Percentiles rank a stretch among this genome's conserved stretches.
phyloP scores from a whole-genome alignment of 2,329 filamentous ascomycete genomes.

The Aspergillaceae sp. region DNA sequence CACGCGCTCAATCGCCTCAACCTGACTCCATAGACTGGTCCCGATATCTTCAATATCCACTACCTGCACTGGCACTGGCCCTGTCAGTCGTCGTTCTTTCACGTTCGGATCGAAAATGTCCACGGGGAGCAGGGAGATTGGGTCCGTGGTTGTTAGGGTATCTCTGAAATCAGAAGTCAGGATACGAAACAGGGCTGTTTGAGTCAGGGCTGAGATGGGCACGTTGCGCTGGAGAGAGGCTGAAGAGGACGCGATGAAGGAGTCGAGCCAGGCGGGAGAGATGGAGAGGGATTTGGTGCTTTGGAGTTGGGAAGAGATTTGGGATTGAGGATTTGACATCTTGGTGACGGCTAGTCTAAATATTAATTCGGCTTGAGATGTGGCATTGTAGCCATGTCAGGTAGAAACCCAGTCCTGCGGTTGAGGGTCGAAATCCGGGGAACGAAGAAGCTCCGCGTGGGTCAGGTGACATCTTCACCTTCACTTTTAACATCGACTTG shows the following conservation, averaged over 20 bases:
- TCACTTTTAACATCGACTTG: background rate
- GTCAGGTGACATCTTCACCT: conserved; percentile 1
- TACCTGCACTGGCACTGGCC: conserved; percentile 68
- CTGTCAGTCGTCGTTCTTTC: conserved; percentile 49
- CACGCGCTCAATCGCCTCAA: conserved; percentile 58
- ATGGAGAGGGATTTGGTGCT: conserved; percentile 47
- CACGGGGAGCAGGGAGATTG: conserved; percentile 44
- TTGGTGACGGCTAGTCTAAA: background rate
- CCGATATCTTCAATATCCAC: conserved; percentile 79
- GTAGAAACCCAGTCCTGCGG: too few relatives aligned
- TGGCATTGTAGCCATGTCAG: too few relatives aligned
- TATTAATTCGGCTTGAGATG: too few relatives aligned
- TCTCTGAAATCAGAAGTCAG: conserved; percentile 67
- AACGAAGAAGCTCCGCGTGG: too few relatives aligned
- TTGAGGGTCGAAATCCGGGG: too few relatives aligned
- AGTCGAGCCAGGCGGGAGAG: conserved; percentile 54
- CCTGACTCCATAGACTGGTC: conserved; percentile 72
- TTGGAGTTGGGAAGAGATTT: conserved; percentile 47
- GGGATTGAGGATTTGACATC: conserved; percentile 14
- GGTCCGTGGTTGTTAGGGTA: conserved; percentile 45
- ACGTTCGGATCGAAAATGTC: conserved; percentile 47
- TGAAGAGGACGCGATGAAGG: conserved; percentile 50
- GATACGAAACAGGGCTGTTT: conserved; percentile 72
- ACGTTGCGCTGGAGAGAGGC: conserved; percentile 45
- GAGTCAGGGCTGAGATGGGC: conserved; percentile 62